Evolutionary conservation across 176 grass and related monocot species (phyloP).

Genomic region (Tillandsia leiboldiana): DNA sequence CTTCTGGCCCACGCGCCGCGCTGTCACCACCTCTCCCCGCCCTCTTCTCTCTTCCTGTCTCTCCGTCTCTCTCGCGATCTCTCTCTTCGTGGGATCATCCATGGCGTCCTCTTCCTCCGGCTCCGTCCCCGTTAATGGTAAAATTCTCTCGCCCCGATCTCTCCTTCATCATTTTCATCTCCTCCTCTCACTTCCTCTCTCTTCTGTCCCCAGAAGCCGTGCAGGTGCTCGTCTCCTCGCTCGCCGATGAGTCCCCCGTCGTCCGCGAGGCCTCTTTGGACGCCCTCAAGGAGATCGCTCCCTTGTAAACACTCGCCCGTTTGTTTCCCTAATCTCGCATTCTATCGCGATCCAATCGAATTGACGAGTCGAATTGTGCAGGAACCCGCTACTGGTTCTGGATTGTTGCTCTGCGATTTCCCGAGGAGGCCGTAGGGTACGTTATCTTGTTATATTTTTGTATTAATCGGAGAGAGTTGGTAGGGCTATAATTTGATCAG

Average conservation of each 20-base stretch:
- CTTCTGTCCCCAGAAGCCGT: conserved; percentile 55
- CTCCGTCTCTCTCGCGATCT: conserved; percentile 4
- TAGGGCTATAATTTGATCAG: not conserved
- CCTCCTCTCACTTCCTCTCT: conserved; percentile 6
- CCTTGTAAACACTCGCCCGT: conserved; percentile 39
- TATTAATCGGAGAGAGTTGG: not conserved
- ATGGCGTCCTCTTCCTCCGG: conserved; percentile 69
- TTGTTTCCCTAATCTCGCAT: conserved; percentile 17
- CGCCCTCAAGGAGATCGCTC: conserved; percentile 67
- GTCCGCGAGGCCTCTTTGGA: conserved; percentile 68
- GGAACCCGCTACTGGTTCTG: conserved; percentile 73
- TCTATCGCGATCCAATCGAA: conserved; percentile 1
- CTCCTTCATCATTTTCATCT: not conserved
- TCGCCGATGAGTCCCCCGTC: conserved; percentile 61
- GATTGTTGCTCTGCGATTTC: conserved; percentile 70
- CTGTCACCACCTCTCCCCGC: too few relatives aligned
- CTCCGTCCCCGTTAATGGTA: conserved; percentile 53
- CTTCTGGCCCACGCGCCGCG: too few relatives aligned
- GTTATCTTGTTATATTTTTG: not conserved
- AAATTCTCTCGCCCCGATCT: not conserved
- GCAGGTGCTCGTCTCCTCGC: conserved; percentile 77
- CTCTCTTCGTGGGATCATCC: conserved; percentile 21
- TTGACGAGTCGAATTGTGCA: conserved; percentile 15
- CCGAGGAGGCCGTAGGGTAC: conserved; percentile 59
- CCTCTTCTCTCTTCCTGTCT: too few relatives aligned